Conservation (phyloP, 345 rosid genomes). For the Bretschneidera sinensis region DNA sequence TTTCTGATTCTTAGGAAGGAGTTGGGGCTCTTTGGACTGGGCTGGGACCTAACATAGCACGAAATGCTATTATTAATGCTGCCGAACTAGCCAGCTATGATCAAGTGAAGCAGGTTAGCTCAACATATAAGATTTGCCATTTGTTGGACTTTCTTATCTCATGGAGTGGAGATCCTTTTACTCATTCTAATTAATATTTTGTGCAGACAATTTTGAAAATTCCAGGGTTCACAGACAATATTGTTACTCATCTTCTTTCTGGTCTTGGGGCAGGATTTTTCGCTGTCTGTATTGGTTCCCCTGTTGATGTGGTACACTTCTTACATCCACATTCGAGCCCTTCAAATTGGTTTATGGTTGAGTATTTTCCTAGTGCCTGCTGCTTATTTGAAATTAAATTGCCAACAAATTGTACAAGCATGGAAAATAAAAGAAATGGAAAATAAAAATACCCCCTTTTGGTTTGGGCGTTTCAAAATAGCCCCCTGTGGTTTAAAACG, state of each 20-base stretch:
- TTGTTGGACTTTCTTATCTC: constrained; percentile 3
- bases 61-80: constrained; percentile 96
- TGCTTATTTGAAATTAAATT: constrained; percentile 8
- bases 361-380: constrained; percentile 1
- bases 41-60: constrained; percentile 84
- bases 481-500: too few relatives aligned
- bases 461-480: too few relatives aligned
- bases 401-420: neutral
- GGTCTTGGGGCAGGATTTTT: constrained; percentile 98
- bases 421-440: too few relatives aligned
- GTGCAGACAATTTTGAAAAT: constrained; percentile 85
- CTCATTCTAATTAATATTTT: constrained; percentile 1
- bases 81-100: constrained; percentile 97
- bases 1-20: constrained; percentile 71
- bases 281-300: constrained; percentile 98
- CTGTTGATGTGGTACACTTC: constrained; percentile 91
- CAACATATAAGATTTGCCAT: neutral
- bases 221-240: constrained; percentile 93
- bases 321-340: constrained; percentile 13
- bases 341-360: neutral
- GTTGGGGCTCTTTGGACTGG: constrained; percentile 94
- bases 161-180: constrained; percentile 7
- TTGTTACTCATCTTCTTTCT: constrained; percentile 83
- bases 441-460: too few relatives aligned
- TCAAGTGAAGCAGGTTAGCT: constrained; percentile 83